A percentile compares a stretch with the other conserved stretches of the same genome.
These are phyloP conservation scores for Suillus weaverae DNA, from an alignment of 768 basidiomycete species.

Conservation along the genomic window DNA sequence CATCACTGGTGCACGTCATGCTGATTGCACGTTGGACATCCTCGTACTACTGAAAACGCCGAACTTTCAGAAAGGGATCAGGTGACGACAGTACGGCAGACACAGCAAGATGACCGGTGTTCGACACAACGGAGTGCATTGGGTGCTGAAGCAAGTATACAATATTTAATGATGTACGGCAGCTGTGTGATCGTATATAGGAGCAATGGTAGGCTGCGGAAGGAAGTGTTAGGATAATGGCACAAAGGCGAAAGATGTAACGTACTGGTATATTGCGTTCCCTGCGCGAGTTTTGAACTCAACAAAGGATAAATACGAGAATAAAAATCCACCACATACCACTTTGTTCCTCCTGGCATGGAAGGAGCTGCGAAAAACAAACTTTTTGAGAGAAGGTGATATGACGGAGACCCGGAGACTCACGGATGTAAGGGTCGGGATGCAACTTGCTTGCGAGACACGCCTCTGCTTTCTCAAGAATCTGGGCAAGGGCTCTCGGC, in stretches of 20 bases:
- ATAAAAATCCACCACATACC: slow-evolving; percentile 51
- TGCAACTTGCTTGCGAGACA: slow-evolving; percentile 65
- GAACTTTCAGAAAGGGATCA: neutral
- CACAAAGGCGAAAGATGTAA: slow-evolving; percentile 15
- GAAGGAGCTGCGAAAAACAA: slow-evolving; percentile 54
- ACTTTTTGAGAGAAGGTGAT: slow-evolving; percentile 6
- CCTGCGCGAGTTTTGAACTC: slow-evolving; percentile 40
- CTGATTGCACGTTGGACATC: neutral
- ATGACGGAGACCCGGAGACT: slow-evolving; percentile 36
- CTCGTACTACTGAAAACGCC: neutral
- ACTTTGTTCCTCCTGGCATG: slow-evolving; percentile 93
- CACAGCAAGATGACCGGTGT: neutral
- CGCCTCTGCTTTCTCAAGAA: slow-evolving; percentile 80
- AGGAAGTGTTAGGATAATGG: slow-evolving; percentile 7
- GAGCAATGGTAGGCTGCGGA: slow-evolving; percentile 58
- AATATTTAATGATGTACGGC: slow-evolving; percentile 30
- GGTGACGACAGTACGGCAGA: neutral
- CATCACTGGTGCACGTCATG: neutral
- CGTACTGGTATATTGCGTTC: slow-evolving; percentile 82
- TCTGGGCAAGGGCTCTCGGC: slow-evolving; percentile 74
- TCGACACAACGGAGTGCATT: slow-evolving; percentile 1
- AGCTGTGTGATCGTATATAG: slow-evolving; percentile 61
- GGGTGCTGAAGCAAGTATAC: slow-evolving; percentile 5
- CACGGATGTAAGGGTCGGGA: slow-evolving; percentile 93
- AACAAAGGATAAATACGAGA: neutral